Evolutionary conservation across 805 yeast genomes (phyloP).

Genomic region (Candida taoyuanica): DNA sequence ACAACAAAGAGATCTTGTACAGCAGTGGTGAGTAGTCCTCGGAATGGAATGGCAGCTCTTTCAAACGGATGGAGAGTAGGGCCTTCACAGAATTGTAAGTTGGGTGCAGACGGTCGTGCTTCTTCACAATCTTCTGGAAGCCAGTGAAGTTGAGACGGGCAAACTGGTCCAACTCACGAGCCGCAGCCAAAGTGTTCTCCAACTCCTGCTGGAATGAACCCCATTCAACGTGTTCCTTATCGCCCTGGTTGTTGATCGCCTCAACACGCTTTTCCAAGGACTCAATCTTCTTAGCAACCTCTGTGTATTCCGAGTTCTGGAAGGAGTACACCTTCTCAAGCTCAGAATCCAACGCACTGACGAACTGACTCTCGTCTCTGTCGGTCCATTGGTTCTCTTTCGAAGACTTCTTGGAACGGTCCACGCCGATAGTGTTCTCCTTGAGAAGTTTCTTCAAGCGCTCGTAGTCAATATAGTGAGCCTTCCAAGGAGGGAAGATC

Average conservation of each 20-base stretch:
- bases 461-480: conserved; percentile 63
- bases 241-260: conserved; percentile 29
- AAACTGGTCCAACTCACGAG: conserved; percentile 86
- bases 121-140: conserved; percentile 88
- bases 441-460: conserved; percentile 60
- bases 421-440: conserved; percentile 48
- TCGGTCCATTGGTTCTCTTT: conserved; percentile 53
- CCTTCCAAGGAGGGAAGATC: conserved; percentile 84
- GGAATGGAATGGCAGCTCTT: conserved; percentile 83
- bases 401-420: conserved; percentile 10
- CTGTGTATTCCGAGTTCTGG: conserved; percentile 63
- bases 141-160: conserved; percentile 93
- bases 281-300: conserved; percentile 59
- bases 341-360: conserved; percentile 59
- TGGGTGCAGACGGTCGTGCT: conserved; percentile 89
- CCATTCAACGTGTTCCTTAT: conserved; percentile 46
- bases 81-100: conserved; percentile 83
- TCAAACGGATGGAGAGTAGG: conserved; percentile 79
- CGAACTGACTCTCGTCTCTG: conserved; percentile 67
- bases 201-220: conserved; percentile 58
- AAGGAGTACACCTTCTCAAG: conserved; percentile 74
- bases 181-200: conserved; percentile 67
- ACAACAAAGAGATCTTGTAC: conserved; percentile 75
- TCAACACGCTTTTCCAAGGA: conserved; percentile 57
- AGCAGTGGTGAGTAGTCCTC: conserved; percentile 93